Base-by-base conservation (phyloP, 1,284 basidiomycete genomes). In the Cutaneotrichosporon mucoides region DNA sequence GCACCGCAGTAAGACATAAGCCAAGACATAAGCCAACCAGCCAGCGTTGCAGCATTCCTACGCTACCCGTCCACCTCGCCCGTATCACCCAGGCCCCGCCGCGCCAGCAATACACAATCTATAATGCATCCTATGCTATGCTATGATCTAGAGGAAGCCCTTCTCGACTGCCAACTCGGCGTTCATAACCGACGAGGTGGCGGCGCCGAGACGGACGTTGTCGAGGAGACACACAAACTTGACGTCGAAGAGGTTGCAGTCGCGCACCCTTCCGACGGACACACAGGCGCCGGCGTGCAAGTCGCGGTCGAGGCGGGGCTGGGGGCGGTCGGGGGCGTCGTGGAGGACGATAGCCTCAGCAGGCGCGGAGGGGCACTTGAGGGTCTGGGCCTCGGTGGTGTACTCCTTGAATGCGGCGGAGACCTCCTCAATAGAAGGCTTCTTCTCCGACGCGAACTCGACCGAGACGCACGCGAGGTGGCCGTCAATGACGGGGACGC, bases 111-210 rank as follows among this genome's bases (percentile, higher is more conserved):
- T 40, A 40, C 38, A 8, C 38, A 40, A 40, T 24, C 38, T 40
- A 40, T 12, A 40, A 48, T 48, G 46, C 34, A 36, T 48, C 46
- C 38, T 40, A 40, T 40, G 38, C 38, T 40, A 40, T 40, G 38
- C 38, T 40, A 40, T 40, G 44, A 46, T 38, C 43, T 54, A 54
- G 50, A 85, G 78, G 56, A 88, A 79, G 10, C 90, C 91, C 79
- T 89, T 92, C 57, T 88, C 78, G 5, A 95, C 85, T n/a, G 93
- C 94, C 43, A 90, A 81, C 82, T 99, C 95, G 4, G 95, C 96
- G 76, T 99, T 99, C 76, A 99, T 95, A 75, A 99, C 91, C 62
- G 90, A 93, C 69, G 89, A 92, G 48, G 96, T 99, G 53, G 96
- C 95, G 9, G 95, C 95, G 6, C 96, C 95, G 66, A 99, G 90